Base-by-base conservation (phyloP, 148 eudicot genomes). In the Chenopodium berlandieri region DNA sequence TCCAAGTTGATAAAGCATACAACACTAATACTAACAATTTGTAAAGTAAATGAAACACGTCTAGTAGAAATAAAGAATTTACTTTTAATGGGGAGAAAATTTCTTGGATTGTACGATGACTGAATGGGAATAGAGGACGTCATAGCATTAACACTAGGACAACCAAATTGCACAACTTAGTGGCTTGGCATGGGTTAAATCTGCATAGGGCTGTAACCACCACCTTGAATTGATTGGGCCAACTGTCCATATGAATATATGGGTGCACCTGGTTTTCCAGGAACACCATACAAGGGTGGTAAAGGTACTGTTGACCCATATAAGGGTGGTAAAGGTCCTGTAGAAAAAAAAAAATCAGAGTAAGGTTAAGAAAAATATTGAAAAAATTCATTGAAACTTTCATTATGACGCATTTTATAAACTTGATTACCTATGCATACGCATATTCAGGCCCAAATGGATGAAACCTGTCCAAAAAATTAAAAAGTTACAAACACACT, bases 291-390 rank as follows among this genome's bases (percentile, higher is more conserved):
- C 76, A 93, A 64, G n/a, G n/a, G n/a, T n/a, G n/a, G 17, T 88
- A 96, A 84, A 92, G 91, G 86, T 93, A 93, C 73, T 95, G 98
- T 85, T 95, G 98, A 83, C 85, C 86, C 80, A 80, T 56, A 83
- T 91, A 92, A 72, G 98, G 97, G 73, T 89, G 92, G 89, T 93
- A 93, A 77, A 91, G 87, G 79, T 97, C 97, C 99, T 95, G 82
- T 30, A 74, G 48, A n/a, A 27, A 27, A 27, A 82, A 73, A 40
- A 76, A 73, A 54, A 83, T 70, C 27, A 37, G 77, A 63, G 64
- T 78, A 72, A 77, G 66, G 47, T 14, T 9, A 2, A 19, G 40
- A 67, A 14, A 22, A 34, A 73, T 64, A 67, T 30, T 14, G 47
- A 2, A 64, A 27, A 27, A 27, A 27, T 27, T 27, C 27, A 27